Evolutionary conservation across 179 eudicot genomes (phyloP), one percentile per base, ranked within the genome.

Genomic region (Spergularia azorica): DNA sequence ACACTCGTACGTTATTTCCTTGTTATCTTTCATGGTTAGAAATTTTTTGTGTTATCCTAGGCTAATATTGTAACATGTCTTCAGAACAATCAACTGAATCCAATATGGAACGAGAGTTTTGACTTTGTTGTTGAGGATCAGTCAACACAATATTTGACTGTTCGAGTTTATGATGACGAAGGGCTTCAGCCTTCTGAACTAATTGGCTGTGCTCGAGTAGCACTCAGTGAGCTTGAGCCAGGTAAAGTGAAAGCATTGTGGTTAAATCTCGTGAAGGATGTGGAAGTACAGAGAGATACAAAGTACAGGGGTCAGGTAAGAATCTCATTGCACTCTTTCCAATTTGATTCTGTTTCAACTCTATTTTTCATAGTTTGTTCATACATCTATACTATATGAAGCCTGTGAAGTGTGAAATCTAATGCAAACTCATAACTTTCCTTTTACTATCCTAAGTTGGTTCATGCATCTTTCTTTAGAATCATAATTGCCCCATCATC

Each of bases 71-170:
- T 73, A 63, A 11, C 26, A 16, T 76, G 71, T 72, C 62, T 67
- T 50, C 86, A 95, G 98, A 85, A 80, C 88, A 95, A 95, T 78
- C 83, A 89, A 70, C 80, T 92, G 81, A 92, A 89, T 83, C 98
- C 98, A 11, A 86, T 95, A 74, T 92, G 98, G 97, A 93, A 93
- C 63, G 98, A 93, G 82, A 91, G 87, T 82, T 95, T 91, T 67
- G 95, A 95, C 84, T 95, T 95, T 74, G 88, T 90, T 64, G 89
- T 95, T 55, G 98, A 95, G 85, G 98, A 95, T 86, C 81, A 83
- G 17, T 81, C 91, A 46, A 95, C 98, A 43, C 98, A 95, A 70
- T 87, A 89, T 81, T 86, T 95, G 89, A 91, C 91, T 67, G 84
- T 95, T 46, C 93, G 92, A 83, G 79, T 95, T 32, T 95, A 77